Base-by-base conservation (phyloP, 768 basidiomycete genomes). In the Phaffia tasmanica region DNA sequence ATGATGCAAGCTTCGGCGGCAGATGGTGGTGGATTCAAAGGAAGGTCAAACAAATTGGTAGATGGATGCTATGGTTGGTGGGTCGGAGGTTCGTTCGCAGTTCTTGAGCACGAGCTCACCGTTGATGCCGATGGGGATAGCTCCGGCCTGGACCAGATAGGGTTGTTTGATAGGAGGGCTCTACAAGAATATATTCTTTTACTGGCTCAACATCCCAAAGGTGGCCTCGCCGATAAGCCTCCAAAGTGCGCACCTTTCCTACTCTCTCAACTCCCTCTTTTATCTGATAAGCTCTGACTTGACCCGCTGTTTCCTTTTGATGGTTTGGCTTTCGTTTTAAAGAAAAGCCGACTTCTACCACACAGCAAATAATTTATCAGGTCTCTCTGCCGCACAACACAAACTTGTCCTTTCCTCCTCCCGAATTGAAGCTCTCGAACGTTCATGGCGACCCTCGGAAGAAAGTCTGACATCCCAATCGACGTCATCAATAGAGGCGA, bases 31-130 rank as follows among this genome's bases (percentile, higher is more conserved):
- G 95, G 95, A 1, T 98, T 99, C 77, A 82, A 81, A 64, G 95
- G 95, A 0, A 80, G 95, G 62, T 89, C 90, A 70, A 99, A 98
- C 75, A 99, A 99, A 76, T 82, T 99, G n/a, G 94, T 99, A 0
- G 95, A 99, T 72, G 95, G 94, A 4, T 99, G 95, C 76, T 99
- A 99, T 76, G 86, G 87, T n/a, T 99, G 95, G 95, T 99, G 94
- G 95, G 88, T 90, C 27, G 95, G 89, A 1, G 93, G 93, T 0
- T 81, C 86, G 19, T 89, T 95, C 73, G 80, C 82, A 0, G 77
- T 97, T 9, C 77, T 95, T 0, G 88, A 88, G 65, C 83, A 82
- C 30, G 53, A 75, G 63, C 59, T 70, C 16, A 62, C 65, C 63
- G 58, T 70, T 46, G 71, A 72, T 46, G 75, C 75, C 9, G 73